These are phyloP conservation scores for Botrytis hyacinthi DNA, from an alignment of 2,329 filamentous ascomycete species.

Conservation along the genomic window DNA sequence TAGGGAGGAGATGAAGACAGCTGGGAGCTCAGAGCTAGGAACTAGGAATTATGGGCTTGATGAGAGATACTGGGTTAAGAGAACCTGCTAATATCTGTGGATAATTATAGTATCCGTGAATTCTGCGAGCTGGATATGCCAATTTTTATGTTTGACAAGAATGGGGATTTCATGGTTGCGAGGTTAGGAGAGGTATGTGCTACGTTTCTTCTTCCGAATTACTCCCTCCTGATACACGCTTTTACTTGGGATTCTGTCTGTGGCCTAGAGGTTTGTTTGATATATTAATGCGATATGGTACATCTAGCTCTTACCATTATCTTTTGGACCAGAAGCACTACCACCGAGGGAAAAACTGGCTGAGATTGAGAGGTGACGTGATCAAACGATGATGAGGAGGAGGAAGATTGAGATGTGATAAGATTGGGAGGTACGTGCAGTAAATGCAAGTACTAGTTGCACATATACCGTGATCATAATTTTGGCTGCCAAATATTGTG, in stretches of 20 bases:
- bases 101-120: slow-evolving; percentile 65
- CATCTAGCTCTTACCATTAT: slow-evolving; percentile 9
- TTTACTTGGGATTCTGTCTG: background rate
- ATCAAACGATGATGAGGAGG: background rate
- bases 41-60: background rate
- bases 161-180: slow-evolving; percentile 68
- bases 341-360: background rate
- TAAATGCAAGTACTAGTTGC: background rate
- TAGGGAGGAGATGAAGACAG: background rate
- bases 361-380: background rate
- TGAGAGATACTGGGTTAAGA: background rate
- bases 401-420: background rate
- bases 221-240: background rate
- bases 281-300: background rate
- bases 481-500: background rate
- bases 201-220: background rate
- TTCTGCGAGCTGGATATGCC: slow-evolving; percentile 69
- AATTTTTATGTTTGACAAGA: slow-evolving; percentile 89
- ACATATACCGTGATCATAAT: background rate
- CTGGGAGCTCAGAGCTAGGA: background rate
- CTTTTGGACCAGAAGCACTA: slow-evolving; percentile 20
- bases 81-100: background rate
- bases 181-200: slow-evolving; percentile 62
- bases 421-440: background rate
- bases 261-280: background rate